Base-by-base conservation (phyloP, 257 asterid species). In the Ehretia macrophylla region DNA sequence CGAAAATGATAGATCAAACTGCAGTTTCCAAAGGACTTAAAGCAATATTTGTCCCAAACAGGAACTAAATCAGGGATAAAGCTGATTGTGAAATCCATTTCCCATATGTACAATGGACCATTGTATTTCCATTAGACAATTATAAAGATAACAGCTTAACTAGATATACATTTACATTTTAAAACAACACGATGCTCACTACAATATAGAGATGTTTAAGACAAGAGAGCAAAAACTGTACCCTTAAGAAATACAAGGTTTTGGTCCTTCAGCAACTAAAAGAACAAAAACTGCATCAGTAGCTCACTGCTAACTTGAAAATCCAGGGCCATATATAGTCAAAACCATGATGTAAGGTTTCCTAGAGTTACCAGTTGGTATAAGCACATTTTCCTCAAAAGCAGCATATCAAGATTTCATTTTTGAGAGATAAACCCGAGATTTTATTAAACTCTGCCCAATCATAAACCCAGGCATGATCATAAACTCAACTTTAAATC, bases 401-500 rank as follows among this genome's bases (percentile, higher is more conserved):
- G 67, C 38, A 38, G 52, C 71, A 46, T 47, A 70, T 27, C 55
- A 63, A 69, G 49, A 51, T 58, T 57, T 74, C 23, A 32, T 51
- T 60, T 59, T 71, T 21, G 90, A 86, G 64, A 79, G 73, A 73
- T 85, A 88, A 55, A 88, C 95, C 65, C 69, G 82, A 71, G 97
- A 81, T 77, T 56, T 80, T 63, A 88, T 73, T 62, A 86, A 21
- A 22, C 65, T 59, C 71, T 76, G 77, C 46, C 88, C 86, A 19
- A 77, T 52, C 69, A 63, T 73, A 74, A 85, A 88, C 20, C 97
- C 97, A 16, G 97, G 95, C 75, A 79, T 75, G 68, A 86, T 75
- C 95, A 88, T 81, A 64, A 88, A 82, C 76, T 83, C 96, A n/a
- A 85, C 95, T 75, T 68, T 78, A 65, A 53, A 72, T 56, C 75